Conservation (phyloP, 179 eudicot species). For the Patellifolia procumbens region DNA sequence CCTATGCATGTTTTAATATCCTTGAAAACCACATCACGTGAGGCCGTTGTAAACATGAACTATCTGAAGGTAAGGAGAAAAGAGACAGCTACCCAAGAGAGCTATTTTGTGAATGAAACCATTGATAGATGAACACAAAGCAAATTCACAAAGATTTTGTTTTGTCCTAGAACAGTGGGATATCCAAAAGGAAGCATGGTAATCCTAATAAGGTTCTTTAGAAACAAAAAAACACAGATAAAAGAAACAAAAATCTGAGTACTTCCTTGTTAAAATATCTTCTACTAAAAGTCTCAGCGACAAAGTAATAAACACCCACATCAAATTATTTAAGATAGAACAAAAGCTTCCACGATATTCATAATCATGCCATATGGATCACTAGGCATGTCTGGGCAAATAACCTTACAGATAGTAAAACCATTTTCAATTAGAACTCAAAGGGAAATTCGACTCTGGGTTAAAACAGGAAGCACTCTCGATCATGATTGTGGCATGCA, state of each 20-base stretch:
- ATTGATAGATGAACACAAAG: no score
- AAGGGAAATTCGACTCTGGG: background rate
- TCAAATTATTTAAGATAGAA: no score
- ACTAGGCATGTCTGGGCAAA: background rate
- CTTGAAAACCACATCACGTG: no score
- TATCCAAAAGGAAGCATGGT: background rate
- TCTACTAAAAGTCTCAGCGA: background rate
- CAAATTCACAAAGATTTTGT: no score
- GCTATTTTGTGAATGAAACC: background rate
- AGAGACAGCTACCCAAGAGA: no score
- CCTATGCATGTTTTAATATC: background rate
- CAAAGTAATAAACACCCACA: background rate
- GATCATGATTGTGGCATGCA: background rate
- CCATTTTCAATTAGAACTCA: background rate
- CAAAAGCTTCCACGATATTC: background rate
- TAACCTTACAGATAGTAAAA: background rate
- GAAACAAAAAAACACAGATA: background rate
- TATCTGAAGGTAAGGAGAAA: no score
- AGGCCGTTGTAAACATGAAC: no score
- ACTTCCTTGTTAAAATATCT: background rate
- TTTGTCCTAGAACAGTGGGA: background rate
- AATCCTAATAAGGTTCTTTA: background rate
- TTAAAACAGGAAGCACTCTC: background rate
- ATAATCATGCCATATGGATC: background rate
- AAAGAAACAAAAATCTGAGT: background rate